Evolutionary conservation across 2,329 filamentous ascomycete species (phyloP), one percentile per base, ranked within the genome.

Genomic region (Ceratocystis cubensis): DNA sequence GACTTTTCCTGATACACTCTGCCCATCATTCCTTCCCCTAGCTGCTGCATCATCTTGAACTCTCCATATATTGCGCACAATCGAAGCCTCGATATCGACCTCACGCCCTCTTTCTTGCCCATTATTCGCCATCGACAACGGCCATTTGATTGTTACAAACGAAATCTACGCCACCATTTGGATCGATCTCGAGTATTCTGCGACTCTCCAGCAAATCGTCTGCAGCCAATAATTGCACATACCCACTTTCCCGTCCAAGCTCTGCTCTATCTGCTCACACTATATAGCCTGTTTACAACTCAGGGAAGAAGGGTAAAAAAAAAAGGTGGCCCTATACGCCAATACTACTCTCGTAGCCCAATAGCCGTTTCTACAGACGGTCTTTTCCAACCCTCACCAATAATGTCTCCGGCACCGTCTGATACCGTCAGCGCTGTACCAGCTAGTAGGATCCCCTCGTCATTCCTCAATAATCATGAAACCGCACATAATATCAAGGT

Each of bases 361-460:
- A 57, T 30, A 57, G 28, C 30, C n/a, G 56, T n/a, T 37, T 59
- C 56, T 59, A 25, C 30, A 63, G 61, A 48, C 20, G n/a, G 20
- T 50, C 45, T 22, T 63, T 48, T 46, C 30, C 61, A 63, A 50
- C 25, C 37, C 44, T 33, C 44, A 20, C 22, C 61, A 30, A 48
- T 46, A 63, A 67, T 67, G 66, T 63, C 63, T 28, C 59, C 66
- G 41, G 62, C 63, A 30, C 45, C 63, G 15, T 46, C 63, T 59
- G 63, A 67, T 67, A 22, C 63, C 25, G 56, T 48, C 22, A 62
- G 56, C 59, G 63, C 56, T 65, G 63, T 56, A 57, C 63, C 50
- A 57, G 62, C 63, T 63, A 56, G 66, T 67, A 66, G 22, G 65
- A 20, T 25, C 22, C 61, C 44, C 61, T 48, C 44, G 2, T 25